Base-by-base conservation (phyloP, 352 stramenopile species). In the Globisporangium barbulae region DNA sequence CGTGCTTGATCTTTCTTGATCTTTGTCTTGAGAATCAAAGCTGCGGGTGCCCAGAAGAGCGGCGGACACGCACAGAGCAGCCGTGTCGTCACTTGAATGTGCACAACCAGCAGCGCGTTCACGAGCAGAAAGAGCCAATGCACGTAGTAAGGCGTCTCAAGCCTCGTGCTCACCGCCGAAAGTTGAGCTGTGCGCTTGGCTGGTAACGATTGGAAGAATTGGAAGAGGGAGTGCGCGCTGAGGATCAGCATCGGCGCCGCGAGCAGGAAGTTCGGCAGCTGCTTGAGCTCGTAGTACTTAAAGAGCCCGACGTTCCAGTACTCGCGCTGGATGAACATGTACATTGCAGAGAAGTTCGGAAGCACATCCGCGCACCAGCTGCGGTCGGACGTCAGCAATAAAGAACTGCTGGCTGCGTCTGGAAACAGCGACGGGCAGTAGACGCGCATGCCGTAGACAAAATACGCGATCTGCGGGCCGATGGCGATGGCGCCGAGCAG, bases 241-340 rank as follows among this genome's bases (percentile, higher is more conserved):
- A 98, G 68, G 2, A 67, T n/a, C 19, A 98, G 53, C 31, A 97
- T 84, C 1, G 96, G 96, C 25, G 77, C 52, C 15, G 96, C 96
- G 22, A 98, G 79, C 2, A 98, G 31, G 64, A 98, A 98, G 67
- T 98, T 98, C 35, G 96, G 96, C 47, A 98, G 64, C 69, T 99
- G 94, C 69, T 97, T 96, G 65, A 82, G 63, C 71, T 97, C 70
- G 73, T 97, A 99, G 75, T 98, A 99, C 15, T 73, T 72, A 41
- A 99, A 87, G 12, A 98, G 76, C 2, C 94, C 96, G 31, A 98
- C 87, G 71, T 98, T 97, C 95, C 96, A 99, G 75, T 99, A 97
- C 74, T 98, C 90, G 33, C 77, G 76, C 83, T 99, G 96, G 61
- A 98, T 90, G 65, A 97, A 94, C 68, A 85, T 83, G 81, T 99